These are phyloP conservation scores for Ogataea hybrid DNA, from an alignment of 1,139 yeast species.

Conservation along the genomic window DNA sequence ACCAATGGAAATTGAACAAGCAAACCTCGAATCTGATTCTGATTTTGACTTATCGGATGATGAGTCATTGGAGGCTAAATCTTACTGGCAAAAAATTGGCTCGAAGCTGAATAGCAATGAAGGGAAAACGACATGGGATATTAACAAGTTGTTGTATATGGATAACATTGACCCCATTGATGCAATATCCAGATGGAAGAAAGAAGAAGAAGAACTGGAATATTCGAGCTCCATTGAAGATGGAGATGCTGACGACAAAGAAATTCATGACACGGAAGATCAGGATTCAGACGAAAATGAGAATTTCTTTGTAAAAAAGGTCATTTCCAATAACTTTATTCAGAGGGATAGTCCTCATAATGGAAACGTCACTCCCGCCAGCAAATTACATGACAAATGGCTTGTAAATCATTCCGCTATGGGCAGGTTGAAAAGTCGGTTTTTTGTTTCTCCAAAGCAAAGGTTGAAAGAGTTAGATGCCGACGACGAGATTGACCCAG, in stretches of 20 bases:
- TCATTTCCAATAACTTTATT: too few relatives aligned
- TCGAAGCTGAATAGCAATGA: constrained; percentile 37
- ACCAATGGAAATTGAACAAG: constrained; percentile 28
- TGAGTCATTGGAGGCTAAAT: constrained; percentile 30
- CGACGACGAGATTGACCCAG: constrained; percentile 33
- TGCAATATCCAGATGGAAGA: constrained; percentile 73
- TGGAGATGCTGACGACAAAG: too few relatives aligned
- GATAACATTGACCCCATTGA: constrained; percentile 73
- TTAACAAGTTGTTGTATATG: constrained; percentile 77
- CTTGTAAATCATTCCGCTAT: constrained; percentile 39
- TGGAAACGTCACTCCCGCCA: too few relatives aligned
- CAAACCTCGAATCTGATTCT: constrained; percentile 43
- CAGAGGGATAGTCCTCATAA: too few relatives aligned
- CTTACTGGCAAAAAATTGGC: constrained; percentile 35
- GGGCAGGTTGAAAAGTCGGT: constrained; percentile 50
- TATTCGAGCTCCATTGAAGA: too few relatives aligned
- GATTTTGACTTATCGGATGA: constrained; percentile 38
- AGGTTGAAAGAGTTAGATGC: constrained; percentile 37
- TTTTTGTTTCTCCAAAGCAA: constrained; percentile 66
- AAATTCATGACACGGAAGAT: constrained; percentile 36
- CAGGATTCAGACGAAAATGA: constrained; percentile 60
- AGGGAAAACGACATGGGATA: constrained; percentile 64
- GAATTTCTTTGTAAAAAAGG: constrained; percentile 61
- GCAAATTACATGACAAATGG: constrained; percentile 59
- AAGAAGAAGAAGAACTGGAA: constrained; percentile 41